Conservation (phyloP, 306 rosid species). For the Medicago lupulina region DNA sequence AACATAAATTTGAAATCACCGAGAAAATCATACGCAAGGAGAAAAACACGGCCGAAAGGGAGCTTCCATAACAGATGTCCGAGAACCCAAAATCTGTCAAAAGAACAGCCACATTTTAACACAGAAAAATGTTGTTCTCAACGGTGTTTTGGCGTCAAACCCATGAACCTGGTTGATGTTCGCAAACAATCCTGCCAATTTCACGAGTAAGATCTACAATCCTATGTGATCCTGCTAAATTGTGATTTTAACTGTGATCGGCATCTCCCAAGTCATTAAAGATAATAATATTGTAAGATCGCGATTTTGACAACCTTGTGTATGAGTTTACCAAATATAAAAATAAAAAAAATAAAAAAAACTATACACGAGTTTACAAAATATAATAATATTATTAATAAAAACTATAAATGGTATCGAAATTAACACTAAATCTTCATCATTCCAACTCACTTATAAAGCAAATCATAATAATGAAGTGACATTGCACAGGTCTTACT, state of each 20-base stretch:
- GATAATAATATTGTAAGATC: background rate
- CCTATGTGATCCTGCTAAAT: background rate
- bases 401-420: too few relatives aligned
- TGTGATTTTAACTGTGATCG: background rate
- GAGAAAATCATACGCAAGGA: background rate
- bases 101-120: background rate
- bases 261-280: background rate
- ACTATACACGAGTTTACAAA: background rate
- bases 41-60: background rate
- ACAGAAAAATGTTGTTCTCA: background rate
- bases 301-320: background rate
- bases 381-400: background rate
- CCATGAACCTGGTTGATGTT: background rate
- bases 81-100: background rate
- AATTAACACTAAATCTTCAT: too few relatives aligned
- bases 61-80: background rate
- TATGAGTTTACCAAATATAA: background rate
- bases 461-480: background rate
- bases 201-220: background rate
- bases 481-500: background rate
- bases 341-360: background rate
- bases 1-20: background rate
- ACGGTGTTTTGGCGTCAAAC: background rate
- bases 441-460: background rate
- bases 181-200: background rate